phyloP scores from a whole-genome alignment of 2,329 filamentous ascomycete species.

The Clarireedia hainanense region DNA sequence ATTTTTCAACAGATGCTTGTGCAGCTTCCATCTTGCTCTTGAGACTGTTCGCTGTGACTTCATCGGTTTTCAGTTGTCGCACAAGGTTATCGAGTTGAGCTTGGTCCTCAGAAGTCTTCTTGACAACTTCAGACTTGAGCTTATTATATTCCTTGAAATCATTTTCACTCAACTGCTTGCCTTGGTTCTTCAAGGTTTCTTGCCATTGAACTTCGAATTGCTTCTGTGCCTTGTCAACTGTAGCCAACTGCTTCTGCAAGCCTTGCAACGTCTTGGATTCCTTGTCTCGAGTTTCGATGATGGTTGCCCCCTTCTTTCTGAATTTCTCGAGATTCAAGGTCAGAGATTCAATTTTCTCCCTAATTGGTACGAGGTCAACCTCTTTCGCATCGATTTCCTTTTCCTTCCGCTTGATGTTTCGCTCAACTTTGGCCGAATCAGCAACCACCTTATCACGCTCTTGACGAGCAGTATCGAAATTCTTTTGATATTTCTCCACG shows the following conservation, averaged over 20 bases:
- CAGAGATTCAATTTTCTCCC: conserved; percentile 83
- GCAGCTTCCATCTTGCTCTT: conserved; percentile 80
- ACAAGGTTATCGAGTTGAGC: conserved; percentile 78
- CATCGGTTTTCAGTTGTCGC: conserved; percentile 83
- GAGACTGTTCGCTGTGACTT: conserved; percentile 81
- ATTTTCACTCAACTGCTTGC: conserved; percentile 73
- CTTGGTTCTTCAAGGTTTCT: conserved; percentile 77
- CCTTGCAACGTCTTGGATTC: conserved; percentile 63
- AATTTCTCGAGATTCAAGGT: conserved; percentile 62
- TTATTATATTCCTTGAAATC: conserved; percentile 87
- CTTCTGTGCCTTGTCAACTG: conserved; percentile 82
- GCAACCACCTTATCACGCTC: conserved; percentile 73
- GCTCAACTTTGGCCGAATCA: conserved; percentile 75
- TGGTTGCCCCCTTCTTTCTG: conserved; percentile 58
- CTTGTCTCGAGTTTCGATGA: conserved; percentile 68
- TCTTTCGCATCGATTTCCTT: conserved; percentile 80
- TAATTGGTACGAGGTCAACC: conserved; percentile 77
- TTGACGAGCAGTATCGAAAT: conserved; percentile 71
- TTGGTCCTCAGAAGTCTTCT: conserved; percentile 73
- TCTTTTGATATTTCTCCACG: conserved; percentile 74
- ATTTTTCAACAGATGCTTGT: conserved; percentile 63
- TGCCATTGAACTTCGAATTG: conserved; percentile 85
- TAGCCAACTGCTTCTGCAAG: conserved; percentile 70
- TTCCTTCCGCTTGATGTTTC: conserved; percentile 76
- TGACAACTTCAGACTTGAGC: conserved; percentile 76